Percentiles rank a stretch among this genome's conserved stretches.
Conservation (phyloP, 2,329 filamentous ascomycete genomes). For the Epichloe glyceriae region DNA sequence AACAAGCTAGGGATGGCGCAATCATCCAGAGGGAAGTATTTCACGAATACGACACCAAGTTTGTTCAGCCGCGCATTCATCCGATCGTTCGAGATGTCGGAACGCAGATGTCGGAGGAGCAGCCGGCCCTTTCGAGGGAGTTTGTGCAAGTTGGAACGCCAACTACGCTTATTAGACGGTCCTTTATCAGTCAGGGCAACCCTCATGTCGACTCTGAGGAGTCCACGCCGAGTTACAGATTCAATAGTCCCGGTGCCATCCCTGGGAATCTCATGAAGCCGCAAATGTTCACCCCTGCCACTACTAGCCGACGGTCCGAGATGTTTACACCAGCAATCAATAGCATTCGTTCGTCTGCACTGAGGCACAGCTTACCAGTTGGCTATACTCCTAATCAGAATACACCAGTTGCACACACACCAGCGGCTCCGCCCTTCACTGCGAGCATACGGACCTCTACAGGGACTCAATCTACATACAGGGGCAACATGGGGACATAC, state of each 20-base stretch:
- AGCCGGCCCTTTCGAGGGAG: conserved; percentile 27
- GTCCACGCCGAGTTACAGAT: conserved; percentile 16
- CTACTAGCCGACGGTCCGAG: conserved; percentile 15
- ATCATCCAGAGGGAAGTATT: conserved; percentile 86
- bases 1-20: conserved; percentile 72
- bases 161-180: conserved; percentile 53
- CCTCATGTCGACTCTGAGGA: conserved; percentile 60
- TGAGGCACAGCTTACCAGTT: conserved; percentile 23
- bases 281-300: conserved; percentile 12
- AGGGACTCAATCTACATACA: conserved; percentile 26
- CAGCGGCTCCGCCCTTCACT: conserved; percentile 15
- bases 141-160: conserved; percentile 39
- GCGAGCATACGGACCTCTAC: conserved; percentile 10
- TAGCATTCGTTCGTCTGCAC: conserved; percentile 15
- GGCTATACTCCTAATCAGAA: conserved; percentile 11
- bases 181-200: conserved; percentile 73
- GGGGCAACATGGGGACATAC: conserved; percentile 70
- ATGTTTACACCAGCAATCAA: conserved; percentile 18
- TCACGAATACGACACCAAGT: conserved; percentile 93
- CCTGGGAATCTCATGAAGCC: conserved; percentile 23
- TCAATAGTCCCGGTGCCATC: not conserved
- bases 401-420: conserved; percentile 4
- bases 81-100: conserved; percentile 65
- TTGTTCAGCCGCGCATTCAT: conserved; percentile 80
- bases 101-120: conserved; percentile 55